Evolutionary conservation across 2,329 filamentous ascomycete genomes (phyloP).

Genomic region (Pyricularia pennisetigena): DNA sequence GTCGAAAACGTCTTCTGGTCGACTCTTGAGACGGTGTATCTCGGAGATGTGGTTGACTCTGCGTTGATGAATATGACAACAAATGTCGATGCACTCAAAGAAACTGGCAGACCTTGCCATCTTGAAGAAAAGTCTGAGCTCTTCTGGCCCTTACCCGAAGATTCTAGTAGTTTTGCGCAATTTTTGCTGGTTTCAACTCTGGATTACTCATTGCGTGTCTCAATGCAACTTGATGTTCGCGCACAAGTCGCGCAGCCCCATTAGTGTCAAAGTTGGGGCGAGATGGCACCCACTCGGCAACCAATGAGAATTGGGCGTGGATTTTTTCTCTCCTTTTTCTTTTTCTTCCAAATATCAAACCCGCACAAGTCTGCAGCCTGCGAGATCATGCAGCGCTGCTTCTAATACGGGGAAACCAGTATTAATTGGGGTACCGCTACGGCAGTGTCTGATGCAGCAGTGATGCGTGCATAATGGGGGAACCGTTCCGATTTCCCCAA

Average conservation of each 20-base stretch:
- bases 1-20: not conserved
- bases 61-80: not conserved
- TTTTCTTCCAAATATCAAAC: not conserved
- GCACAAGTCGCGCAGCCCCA: constrained; percentile 5
- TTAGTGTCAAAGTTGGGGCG: not conserved
- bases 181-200: not conserved
- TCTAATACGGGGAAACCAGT: not conserved
- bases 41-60: not conserved
- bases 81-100: not conserved
- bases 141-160: not conserved
- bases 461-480: not conserved
- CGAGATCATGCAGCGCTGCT: not conserved
- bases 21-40: not conserved
- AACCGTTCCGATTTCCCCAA: not conserved
- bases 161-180: not conserved
- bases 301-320: not conserved
- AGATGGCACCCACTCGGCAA: not conserved
- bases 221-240: constrained; percentile 1
- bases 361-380: not conserved
- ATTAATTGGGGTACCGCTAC: not conserved
- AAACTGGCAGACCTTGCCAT: not conserved
- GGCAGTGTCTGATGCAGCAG: not conserved
- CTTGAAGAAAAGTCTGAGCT: not conserved
- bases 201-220: not conserved
- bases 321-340: too few species aligned